These are phyloP conservation scores for Erythrobasidium yunnanense DNA, from an alignment of 768 basidiomycete genomes.

Conservation along the genomic window DNA sequence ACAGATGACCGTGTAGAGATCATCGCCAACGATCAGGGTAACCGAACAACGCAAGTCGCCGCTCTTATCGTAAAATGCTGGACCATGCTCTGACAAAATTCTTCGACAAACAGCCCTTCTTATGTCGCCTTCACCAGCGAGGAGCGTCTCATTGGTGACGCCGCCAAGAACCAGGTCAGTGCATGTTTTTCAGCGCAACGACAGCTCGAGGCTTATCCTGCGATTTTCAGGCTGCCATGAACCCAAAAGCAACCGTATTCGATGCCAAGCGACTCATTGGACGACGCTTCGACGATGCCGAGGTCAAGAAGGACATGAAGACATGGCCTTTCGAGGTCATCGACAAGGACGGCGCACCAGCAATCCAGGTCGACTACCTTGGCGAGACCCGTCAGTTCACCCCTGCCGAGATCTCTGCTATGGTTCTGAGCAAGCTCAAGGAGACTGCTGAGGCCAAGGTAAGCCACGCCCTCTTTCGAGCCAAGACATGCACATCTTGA, in stretches of 20 bases:
- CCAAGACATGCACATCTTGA: not conserved
- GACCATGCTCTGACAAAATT: constrained; percentile 55
- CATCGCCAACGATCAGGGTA: constrained; percentile 42
- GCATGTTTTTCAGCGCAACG: not conserved
- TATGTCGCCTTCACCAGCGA: constrained; percentile 47
- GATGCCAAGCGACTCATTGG: constrained; percentile 99
- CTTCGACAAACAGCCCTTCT: constrained; percentile 39
- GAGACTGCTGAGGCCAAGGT: constrained; percentile 99
- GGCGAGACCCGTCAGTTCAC: constrained; percentile 90
- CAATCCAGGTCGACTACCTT: constrained; percentile 85
- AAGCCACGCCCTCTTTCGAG: constrained; percentile 38
- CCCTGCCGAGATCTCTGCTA: constrained; percentile 98
- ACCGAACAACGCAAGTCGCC: constrained; percentile 46
- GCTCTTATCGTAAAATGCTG: constrained; percentile 75
- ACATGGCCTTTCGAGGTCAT: constrained; percentile 84
- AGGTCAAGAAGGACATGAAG: constrained; percentile 83
- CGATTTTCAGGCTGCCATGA: constrained; percentile 86
- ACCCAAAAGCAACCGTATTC: constrained; percentile 96
- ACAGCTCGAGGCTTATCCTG: constrained; percentile 42
- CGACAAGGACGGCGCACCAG: constrained; percentile 91
- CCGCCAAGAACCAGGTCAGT: constrained; percentile 86
- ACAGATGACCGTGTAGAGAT: constrained; percentile 98
- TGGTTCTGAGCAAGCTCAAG: constrained; percentile 99
- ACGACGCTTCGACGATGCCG: constrained; percentile 87
- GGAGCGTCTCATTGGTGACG: constrained; percentile 97